A percentile compares a stretch with the other conserved stretches of the same genome.
phyloP scores from a whole-genome alignment of 2,329 filamentous ascomycete species.

The Xenosphaeropsis pyriputrescens region DNA sequence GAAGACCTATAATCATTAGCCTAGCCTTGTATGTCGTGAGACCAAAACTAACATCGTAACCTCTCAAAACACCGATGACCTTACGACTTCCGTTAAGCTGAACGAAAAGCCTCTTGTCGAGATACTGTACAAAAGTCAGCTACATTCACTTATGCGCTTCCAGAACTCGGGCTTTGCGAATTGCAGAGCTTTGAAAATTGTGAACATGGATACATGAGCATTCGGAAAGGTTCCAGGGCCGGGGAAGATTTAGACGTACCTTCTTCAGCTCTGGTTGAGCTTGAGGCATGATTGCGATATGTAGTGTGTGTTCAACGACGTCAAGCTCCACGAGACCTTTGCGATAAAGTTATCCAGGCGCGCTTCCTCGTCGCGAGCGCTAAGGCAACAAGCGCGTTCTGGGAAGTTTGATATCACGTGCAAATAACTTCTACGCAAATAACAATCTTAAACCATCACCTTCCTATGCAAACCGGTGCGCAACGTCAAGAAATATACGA shows the following conservation, averaged over 20 bases:
- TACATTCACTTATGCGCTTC: too few relatives aligned
- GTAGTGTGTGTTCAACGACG: background rate
- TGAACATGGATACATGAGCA: background rate
- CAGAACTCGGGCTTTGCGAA: too few relatives aligned
- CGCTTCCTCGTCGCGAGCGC: background rate
- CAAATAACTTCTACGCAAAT: too few relatives aligned
- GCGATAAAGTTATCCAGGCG: background rate
- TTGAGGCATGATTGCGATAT: conserved; percentile 67
- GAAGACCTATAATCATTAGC: conserved; percentile 56
- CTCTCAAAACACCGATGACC: conserved; percentile 84
- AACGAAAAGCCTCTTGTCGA: conserved; percentile 97
- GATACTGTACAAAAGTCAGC: conserved; percentile 49
- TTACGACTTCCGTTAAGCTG: conserved; percentile 97
- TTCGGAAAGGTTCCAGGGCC: background rate
- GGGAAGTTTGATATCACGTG: conserved; percentile 1
- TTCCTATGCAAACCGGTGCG: too few relatives aligned
- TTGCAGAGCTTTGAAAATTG: background rate
- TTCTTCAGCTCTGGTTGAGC: conserved; percentile 98
- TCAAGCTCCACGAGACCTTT: background rate
- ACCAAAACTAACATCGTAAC: conserved; percentile 68
- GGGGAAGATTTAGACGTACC: conserved; percentile 32
- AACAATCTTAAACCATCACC: too few relatives aligned
- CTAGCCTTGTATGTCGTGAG: background rate
- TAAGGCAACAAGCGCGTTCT: background rate
- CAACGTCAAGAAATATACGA: too few relatives aligned